Conservation (phyloP, 1,284 basidiomycete genomes). For the Chalciporus sp. region DNA sequence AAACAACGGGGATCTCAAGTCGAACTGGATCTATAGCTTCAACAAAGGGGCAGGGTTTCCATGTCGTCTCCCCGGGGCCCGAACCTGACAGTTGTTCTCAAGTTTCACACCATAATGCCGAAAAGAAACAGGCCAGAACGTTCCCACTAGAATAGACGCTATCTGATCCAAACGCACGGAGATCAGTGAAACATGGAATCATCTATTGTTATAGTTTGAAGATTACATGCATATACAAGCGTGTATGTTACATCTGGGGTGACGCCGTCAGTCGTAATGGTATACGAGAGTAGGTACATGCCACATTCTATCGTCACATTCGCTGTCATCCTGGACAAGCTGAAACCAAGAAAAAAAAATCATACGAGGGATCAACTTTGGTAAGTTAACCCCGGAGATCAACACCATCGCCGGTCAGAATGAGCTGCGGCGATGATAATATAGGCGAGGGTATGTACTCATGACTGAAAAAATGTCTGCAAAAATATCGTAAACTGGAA, state of each 20-base stretch:
- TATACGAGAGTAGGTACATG: too few relatives aligned
- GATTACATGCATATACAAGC: too few relatives aligned
- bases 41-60: not conserved
- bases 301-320: too few relatives aligned
- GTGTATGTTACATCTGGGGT: too few relatives aligned
- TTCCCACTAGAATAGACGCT: too few relatives aligned
- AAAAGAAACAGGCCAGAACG: not conserved
- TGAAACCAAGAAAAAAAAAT: not conserved
- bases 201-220: too few relatives aligned
- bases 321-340: not conserved
- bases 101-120: slow-evolving; percentile 3
- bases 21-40: slow-evolving; percentile 16
- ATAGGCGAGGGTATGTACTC: slow-evolving; percentile 1
- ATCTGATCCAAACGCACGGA: too few relatives aligned
- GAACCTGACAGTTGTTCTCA: too few relatives aligned
- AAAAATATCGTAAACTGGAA: not conserved
- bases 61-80: too few relatives aligned
- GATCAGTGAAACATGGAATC: too few relatives aligned
- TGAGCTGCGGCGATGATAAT: not conserved
- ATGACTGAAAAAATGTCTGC: slow-evolving; percentile 1
- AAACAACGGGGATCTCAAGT: slow-evolving; percentile 27
- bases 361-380: not conserved
- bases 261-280: too few relatives aligned
- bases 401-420: not conserved
- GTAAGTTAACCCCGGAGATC: not conserved